A percentile compares a stretch with the other conserved stretches of the same genome.
These are phyloP conservation scores for Ceratocystis alfenasii DNA, from an alignment of 2,329 filamentous ascomycete species.

Conservation along the genomic window DNA sequence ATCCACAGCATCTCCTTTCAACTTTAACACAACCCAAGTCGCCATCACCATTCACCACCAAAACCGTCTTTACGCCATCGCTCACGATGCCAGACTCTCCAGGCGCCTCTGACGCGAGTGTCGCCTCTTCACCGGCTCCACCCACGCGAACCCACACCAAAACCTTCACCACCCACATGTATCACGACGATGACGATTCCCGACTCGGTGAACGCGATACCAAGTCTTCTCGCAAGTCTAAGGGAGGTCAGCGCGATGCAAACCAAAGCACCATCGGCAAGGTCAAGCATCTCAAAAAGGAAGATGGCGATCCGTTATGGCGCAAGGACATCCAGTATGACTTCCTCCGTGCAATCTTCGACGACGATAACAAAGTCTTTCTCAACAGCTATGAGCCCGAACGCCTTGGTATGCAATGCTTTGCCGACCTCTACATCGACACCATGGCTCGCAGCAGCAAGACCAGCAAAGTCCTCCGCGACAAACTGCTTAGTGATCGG, in stretches of 20 bases:
- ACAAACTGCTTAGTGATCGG: slow-evolving; percentile 86
- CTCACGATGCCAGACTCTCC: slow-evolving; percentile 24
- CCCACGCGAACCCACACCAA: slow-evolving; percentile 30
- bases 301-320: slow-evolving; percentile 79
- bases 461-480: slow-evolving; percentile 94
- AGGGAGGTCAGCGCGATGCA: slow-evolving; percentile 28
- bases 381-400: slow-evolving; percentile 74
- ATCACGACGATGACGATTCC: slow-evolving; percentile 39
- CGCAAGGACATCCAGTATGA: slow-evolving; percentile 80
- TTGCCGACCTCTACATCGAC: slow-evolving; percentile 95
- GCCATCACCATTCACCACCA: background rate
- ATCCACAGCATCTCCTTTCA: background rate
- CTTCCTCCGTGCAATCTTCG: slow-evolving; percentile 69
- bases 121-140: slow-evolving; percentile 36
- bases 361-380: slow-evolving; percentile 64
- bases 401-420: slow-evolving; percentile 53
- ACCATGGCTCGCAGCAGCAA: slow-evolving; percentile 98
- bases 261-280: slow-evolving; percentile 45
- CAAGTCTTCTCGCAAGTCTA: slow-evolving; percentile 28
- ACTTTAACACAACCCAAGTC: background rate
- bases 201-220: slow-evolving; percentile 32
- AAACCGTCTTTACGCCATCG: background rate
- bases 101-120: slow-evolving; percentile 37
- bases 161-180: slow-evolving; percentile 37
- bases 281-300: slow-evolving; percentile 76